Percentiles rank a stretch among this genome's conserved stretches.
Evolutionary conservation across 1,284 basidiomycete genomes (phyloP).

Genomic region (Schizophyllum commune): DNA sequence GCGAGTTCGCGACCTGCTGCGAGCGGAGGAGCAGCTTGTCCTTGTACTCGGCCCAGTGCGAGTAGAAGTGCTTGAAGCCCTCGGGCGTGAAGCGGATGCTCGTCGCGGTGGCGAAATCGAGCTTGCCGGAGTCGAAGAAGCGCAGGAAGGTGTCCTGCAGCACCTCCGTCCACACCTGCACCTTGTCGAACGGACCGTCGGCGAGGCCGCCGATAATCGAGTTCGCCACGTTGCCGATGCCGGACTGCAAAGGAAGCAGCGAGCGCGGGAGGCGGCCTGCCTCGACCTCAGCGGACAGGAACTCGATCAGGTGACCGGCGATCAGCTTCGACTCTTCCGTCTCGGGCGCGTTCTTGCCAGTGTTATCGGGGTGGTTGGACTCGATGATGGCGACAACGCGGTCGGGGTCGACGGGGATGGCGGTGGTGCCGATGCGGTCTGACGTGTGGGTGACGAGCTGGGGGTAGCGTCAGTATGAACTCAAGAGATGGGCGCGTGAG

Average conservation of each 20-base stretch:
- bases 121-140: constrained; percentile 41
- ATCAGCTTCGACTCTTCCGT: constrained; percentile 34
- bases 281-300: constrained; percentile 37
- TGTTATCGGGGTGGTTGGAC: constrained; percentile 38
- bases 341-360: constrained; percentile 38
- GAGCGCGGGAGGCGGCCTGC: constrained; percentile 36
- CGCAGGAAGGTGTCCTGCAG: constrained; percentile 38
- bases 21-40: constrained; percentile 43
- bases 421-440: constrained; percentile 37
- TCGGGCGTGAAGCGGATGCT: constrained; percentile 42
- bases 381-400: constrained; percentile 43
- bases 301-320: constrained; percentile 39
- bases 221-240: constrained; percentile 47
- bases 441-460: constrained; percentile 36
- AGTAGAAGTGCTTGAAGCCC: constrained; percentile 37
- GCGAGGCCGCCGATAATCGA: constrained; percentile 44
- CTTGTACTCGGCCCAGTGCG: constrained; percentile 40
- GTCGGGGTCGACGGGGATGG: constrained; percentile 42
- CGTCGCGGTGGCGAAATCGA: constrained; percentile 44
- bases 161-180: constrained; percentile 47
- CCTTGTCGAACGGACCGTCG: constrained; percentile 38
- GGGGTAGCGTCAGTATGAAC: neutral
- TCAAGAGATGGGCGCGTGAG: neutral
- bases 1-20: constrained; percentile 46
- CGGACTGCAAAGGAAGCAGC: constrained; percentile 40